phyloP scores from a whole-genome alignment of 495 filamentous ascomycete genomes.

The Staphylotrichum tortipilum region DNA sequence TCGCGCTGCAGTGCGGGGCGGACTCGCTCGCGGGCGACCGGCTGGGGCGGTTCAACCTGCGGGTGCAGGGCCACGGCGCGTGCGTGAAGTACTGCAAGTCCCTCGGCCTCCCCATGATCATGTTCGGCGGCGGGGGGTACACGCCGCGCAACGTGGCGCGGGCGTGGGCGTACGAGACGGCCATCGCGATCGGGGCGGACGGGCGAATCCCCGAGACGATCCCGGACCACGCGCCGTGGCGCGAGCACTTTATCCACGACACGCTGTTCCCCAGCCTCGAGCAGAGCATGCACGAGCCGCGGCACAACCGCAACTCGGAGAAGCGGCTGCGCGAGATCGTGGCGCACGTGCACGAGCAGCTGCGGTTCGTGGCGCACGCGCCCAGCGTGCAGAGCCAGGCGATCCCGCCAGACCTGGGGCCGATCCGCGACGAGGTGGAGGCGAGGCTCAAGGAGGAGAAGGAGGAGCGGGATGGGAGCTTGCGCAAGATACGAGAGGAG shows the following conservation, averaged over 20 bases:
- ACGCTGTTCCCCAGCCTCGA: conserved; percentile 70
- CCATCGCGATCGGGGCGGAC: conserved; percentile 73
- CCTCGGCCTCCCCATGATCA: conserved; percentile 66
- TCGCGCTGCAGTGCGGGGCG: conserved; percentile 93
- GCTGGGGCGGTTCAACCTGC: conserved; percentile 91
- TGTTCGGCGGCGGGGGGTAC: conserved; percentile 93
- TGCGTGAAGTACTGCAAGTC: conserved; percentile 84
- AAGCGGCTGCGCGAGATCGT: conserved; percentile 69
- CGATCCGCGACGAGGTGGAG: conserved; percentile 71
- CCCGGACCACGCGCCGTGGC: conserved; percentile 63
- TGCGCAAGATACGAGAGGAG: conserved; percentile 34
- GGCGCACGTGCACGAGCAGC: conserved; percentile 67
- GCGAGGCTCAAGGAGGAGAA: conserved; percentile 63
- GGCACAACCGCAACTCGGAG: conserved; percentile 68
- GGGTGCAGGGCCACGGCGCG: conserved; percentile 83
- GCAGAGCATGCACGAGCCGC: conserved; percentile 50
- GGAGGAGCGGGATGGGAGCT: conserved; percentile 48
- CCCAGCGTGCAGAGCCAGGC: conserved; percentile 80
- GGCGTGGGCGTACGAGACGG: conserved; percentile 93
- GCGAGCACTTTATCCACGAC: conserved; percentile 76
- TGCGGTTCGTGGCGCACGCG: conserved; percentile 73
- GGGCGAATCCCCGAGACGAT: conserved; percentile 61
- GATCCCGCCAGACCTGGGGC: conserved; percentile 69
- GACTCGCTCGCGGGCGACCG: conserved; percentile 92
- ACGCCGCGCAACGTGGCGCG: conserved; percentile 96